Percentiles rank a stretch among this genome's conserved stretches.
Conservation (phyloP, 2,329 filamentous ascomycete species). For the Rutstroemia sp. region DNA sequence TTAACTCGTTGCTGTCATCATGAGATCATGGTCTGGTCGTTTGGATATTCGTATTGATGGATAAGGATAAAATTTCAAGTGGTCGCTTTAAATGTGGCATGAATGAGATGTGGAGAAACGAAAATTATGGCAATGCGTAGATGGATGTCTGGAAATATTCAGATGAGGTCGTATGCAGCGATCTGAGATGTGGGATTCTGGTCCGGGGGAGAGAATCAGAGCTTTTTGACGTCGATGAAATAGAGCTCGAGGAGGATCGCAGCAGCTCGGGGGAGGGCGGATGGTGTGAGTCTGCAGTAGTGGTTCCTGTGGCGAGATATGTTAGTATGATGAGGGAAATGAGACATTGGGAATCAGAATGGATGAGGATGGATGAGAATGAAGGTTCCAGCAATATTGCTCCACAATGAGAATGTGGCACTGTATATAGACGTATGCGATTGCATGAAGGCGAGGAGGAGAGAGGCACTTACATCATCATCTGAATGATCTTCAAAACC, state of each 20-base stretch:
- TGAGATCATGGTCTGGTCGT: too few species aligned
- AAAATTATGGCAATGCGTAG: not conserved
- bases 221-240: conserved; percentile 22
- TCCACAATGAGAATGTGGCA: too few species aligned
- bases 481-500: conserved; percentile 25
- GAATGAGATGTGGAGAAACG: not conserved
- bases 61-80: too few species aligned
- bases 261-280: conserved; percentile 16
- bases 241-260: conserved; percentile 26
- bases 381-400: too few species aligned
- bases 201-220: not conserved
- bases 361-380: not conserved
- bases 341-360: not conserved
- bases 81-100: not conserved
- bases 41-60: too few species aligned
- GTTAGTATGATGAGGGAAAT: not conserved
- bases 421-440: too few species aligned
- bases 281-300: conserved; percentile 23
- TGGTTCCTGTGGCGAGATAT: conserved; percentile 21
- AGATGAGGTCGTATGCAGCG: not conserved
- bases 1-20: not conserved
- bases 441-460: not conserved
- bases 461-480: conserved; percentile 21
- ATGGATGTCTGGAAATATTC: not conserved
- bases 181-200: not conserved